These are phyloP conservation scores for Colletotrichum plurivorum DNA, from an alignment of 2,329 filamentous ascomycete species.

Conservation along the genomic window DNA sequence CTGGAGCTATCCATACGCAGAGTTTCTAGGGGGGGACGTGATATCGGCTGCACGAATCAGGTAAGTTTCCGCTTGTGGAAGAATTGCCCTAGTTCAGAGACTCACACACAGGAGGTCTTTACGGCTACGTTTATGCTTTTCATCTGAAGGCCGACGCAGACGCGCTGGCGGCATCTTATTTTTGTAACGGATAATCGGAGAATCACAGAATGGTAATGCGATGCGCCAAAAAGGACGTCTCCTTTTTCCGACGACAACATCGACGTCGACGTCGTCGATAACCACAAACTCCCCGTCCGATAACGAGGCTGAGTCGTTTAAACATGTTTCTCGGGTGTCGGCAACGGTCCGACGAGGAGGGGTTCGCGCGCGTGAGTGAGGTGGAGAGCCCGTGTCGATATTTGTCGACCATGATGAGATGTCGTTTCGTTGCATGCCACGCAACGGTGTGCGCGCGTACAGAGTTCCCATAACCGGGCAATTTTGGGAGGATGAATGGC, in stretches of 20 bases:
- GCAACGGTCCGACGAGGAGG: constrained; percentile 22
- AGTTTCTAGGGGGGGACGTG: not conserved
- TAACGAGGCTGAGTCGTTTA: constrained; percentile 3
- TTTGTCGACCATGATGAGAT: too few relatives aligned
- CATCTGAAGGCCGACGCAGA: too few relatives aligned
- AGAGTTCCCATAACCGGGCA: not conserved
- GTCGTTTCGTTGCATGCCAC: too few relatives aligned
- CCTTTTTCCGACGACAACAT: not conserved
- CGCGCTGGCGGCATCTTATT: too few relatives aligned
- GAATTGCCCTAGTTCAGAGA: constrained; percentile 13
- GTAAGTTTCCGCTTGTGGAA: constrained; percentile 13
- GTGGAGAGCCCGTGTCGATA: too few relatives aligned
- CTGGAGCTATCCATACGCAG: constrained; percentile 24
- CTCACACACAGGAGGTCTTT: not conserved
- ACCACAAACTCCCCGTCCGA: not conserved
- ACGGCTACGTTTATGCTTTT: not conserved
- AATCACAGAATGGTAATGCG: not conserved
- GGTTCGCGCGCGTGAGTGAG: too few relatives aligned
- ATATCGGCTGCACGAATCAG: constrained; percentile 29
- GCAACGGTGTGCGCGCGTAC: not conserved
- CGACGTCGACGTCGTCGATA: not conserved
- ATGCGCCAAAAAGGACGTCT: not conserved
- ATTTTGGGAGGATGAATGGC: not conserved
- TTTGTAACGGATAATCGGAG: not conserved
- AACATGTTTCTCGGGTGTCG: constrained; percentile 14